These are phyloP conservation scores for Tolypocladium tundrense DNA, from an alignment of 2,329 filamentous ascomycete species.

Conservation along the genomic window DNA sequence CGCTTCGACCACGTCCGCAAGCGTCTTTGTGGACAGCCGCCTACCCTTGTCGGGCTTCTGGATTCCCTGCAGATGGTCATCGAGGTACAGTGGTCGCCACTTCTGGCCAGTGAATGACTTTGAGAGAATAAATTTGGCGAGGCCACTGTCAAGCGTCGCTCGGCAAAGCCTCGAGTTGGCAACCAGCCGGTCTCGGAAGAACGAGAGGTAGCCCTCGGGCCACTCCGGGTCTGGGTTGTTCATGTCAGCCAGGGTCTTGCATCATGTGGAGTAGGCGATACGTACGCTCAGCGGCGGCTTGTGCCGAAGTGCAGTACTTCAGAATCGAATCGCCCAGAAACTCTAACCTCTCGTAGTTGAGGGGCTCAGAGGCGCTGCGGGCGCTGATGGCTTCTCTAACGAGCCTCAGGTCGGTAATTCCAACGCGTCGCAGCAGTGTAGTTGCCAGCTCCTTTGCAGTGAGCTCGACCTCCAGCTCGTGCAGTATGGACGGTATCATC, in stretches of 20 bases:
- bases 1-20: conserved; percentile 83
- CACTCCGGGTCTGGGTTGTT: conserved; percentile 45
- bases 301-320: conserved; percentile 61
- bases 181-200: conserved; percentile 58
- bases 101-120: conserved; percentile 56
- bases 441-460: conserved; percentile 47
- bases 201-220: conserved; percentile 68
- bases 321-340: conserved; percentile 79
- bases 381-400: conserved; percentile 62
- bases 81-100: conserved; percentile 59
- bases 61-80: conserved; percentile 18
- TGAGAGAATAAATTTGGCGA: conserved; percentile 65
- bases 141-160: conserved; percentile 49
- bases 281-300: conserved; percentile 47
- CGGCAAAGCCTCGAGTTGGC: conserved; percentile 64
- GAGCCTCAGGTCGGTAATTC: conserved; percentile 42
- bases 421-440: conserved; percentile 26
- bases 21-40: conserved; percentile 59
- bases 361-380: conserved; percentile 45
- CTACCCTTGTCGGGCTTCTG: conserved; percentile 14
- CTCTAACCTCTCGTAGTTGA: conserved; percentile 75
- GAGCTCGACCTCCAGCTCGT: conserved; percentile 56
- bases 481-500: conserved; percentile 63
- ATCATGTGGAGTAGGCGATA: conserved; percentile 3
- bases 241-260: conserved; percentile 5